Percentiles rank a stretch among this genome's conserved stretches.
These are phyloP conservation scores for Exophiala xenobiotica DNA, from an alignment of 2,329 filamentous ascomycete genomes.

Conservation along the genomic window DNA sequence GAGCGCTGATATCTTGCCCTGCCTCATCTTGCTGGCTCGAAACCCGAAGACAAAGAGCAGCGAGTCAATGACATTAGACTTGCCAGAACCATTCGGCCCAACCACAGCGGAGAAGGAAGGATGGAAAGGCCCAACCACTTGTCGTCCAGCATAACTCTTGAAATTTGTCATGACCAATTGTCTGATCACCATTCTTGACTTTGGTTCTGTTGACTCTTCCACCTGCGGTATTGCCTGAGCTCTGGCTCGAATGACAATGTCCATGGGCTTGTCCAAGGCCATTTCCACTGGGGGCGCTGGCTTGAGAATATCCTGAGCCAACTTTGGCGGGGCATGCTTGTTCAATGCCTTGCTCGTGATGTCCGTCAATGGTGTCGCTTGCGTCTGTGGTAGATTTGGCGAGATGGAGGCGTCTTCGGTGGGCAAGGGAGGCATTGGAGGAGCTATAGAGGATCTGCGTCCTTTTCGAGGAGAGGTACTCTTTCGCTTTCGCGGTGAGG, in stretches of 20 bases:
- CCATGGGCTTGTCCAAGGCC: constrained; percentile 83
- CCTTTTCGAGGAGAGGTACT: constrained; percentile 50
- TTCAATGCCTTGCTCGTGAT: constrained; percentile 69
- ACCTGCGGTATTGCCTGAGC: constrained; percentile 57
- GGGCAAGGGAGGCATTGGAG: constrained; percentile 39
- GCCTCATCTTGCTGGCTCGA: constrained; percentile 97
- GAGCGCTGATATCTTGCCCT: constrained; percentile 94
- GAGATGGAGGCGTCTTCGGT: constrained; percentile 56
- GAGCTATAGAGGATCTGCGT: constrained; percentile 37
- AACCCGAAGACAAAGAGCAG: constrained; percentile 99
- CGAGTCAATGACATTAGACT: constrained; percentile 98
- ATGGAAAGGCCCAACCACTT: constrained; percentile 96
- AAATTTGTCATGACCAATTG: constrained; percentile 93
- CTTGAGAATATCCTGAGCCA: constrained; percentile 55
- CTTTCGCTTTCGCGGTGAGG: constrained; percentile 67
- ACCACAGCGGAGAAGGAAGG: constrained; percentile 97
- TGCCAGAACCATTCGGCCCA: constrained; percentile 95
- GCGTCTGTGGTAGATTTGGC: constrained; percentile 54
- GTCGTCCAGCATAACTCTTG: constrained; percentile 95
- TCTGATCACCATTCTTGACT: constrained; percentile 86
- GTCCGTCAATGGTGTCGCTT: constrained; percentile 66
- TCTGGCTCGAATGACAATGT: constrained; percentile 85
- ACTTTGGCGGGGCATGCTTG: constrained; percentile 51
- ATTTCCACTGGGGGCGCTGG: constrained; percentile 75
- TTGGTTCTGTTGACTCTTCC: constrained; percentile 75